Evolutionary conservation across 2,329 filamentous ascomycete species (phyloP).

Genomic region (Colletotrichum limetticola): DNA sequence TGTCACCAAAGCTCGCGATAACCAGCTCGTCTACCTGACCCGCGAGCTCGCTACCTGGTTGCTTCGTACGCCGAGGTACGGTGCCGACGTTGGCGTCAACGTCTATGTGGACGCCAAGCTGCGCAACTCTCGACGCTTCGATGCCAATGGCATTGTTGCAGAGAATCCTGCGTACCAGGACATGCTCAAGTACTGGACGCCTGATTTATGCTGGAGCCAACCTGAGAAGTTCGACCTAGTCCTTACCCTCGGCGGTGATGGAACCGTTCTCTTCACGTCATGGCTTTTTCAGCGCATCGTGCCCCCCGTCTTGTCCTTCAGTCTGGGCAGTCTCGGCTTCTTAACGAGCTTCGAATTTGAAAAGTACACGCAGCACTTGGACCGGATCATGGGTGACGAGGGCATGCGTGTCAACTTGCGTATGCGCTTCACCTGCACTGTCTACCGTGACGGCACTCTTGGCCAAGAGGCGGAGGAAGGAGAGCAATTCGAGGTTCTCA

Average conservation of each 20-base stretch:
- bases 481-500: conserved; percentile 97
- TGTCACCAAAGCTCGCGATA: conserved; percentile 96
- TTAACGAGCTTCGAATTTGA: conserved; percentile 89
- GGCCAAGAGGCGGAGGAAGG: conserved; percentile 81
- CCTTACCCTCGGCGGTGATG: conserved; percentile 85
- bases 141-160: conserved; percentile 76
- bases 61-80: conserved; percentile 88
- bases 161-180: conserved; percentile 80
- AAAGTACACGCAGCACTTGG: conserved; percentile 86
- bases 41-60: conserved; percentile 90
- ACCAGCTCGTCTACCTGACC: conserved; percentile 89
- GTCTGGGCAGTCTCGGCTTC: conserved; percentile 87
- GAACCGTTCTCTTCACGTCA: conserved; percentile 87
- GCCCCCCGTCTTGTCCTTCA: conserved; percentile 86
- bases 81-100: conserved; percentile 88
- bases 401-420: conserved; percentile 98
- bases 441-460: conserved; percentile 77
- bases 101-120: conserved; percentile 99
- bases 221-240: conserved; percentile 98
- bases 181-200: conserved; percentile 96
- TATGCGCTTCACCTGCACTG: conserved; percentile 99
- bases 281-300: conserved; percentile 94
- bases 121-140: conserved; percentile 87
- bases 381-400: conserved; percentile 89
- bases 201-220: conserved; percentile 91